Base-by-base conservation (phyloP, 805 yeast species). In the Candida easanensis region DNA sequence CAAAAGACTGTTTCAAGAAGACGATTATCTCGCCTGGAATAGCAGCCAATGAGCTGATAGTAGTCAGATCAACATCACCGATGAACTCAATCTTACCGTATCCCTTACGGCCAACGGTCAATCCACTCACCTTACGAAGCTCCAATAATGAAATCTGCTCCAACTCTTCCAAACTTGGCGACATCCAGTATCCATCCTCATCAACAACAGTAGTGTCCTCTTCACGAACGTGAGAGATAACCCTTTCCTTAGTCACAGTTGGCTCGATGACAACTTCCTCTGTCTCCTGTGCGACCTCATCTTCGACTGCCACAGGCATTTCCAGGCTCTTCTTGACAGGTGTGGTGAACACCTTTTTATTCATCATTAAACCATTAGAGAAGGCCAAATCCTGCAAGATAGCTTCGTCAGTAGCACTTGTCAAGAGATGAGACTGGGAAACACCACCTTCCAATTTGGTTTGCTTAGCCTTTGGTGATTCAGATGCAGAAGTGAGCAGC, bases 151-250 rank as follows among this genome's bases (percentile, higher is more conserved):
- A 62, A 73, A 77, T 71, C 15, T 70, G 64, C 42, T 76, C 73
- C 40, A 93, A 67, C 38, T 80, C 80, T 5, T 80, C 76, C 30
- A 83, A 57, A 3, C 88, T 70, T 15, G 99, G 99, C 5, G 86
- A 77, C 41, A 82, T 83, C 87, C 93, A 93, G 65, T 90, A 93
- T 5, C 90, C 96, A 38, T 84, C 77, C 13, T 80, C 81, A 39
- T 83, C 58, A 22, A 51, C 45, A 31, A 35, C 22, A 4, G 37
- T 39, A n/a, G 41, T 43, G 17, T 44, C 46, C 30, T 43, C 48
- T 5, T 41, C 50, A 17, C 49, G 39, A 14, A 15, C 22, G 22
- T 23, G 27, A 19, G 39, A n/a, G 7, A 31, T 30, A 11, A 32
- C 40, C n/a, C 14, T 36, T 28, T 38, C 40, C 33, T 40, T 32